Base-by-base conservation (phyloP, 257 asterid genomes). In the Solanum pimpinellifolium region DNA sequence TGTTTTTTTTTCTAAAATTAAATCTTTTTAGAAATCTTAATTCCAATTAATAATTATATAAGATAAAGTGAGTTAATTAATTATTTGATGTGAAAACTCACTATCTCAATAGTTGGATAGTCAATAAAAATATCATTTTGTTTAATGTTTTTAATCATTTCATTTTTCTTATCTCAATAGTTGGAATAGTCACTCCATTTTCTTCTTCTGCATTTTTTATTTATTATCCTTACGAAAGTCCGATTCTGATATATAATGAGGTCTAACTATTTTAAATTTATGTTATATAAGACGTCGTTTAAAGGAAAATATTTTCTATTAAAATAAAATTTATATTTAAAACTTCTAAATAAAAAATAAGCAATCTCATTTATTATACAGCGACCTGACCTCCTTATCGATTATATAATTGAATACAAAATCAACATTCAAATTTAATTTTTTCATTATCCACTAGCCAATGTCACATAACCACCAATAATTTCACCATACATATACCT, bases 191-290 rank as follows among this genome's bases (percentile, higher is more conserved):
- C 29, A 23, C 69, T 60, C 29, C 9, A 59, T 59, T 59, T 21
- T 59, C 66, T 59, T 59, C 66, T 20, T 20, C 11, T 7, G 11
- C 25, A 9, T 21, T 9, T 59, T 59, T 2, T 49, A 6, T 49
- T 49, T 52, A 0, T 52, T 15, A 5, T 20, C 0, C 21, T 6
- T 16, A 0, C 6, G 10, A 52, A 52, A 2, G 4, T 52, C 2
- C 11, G n/a, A 0, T 52, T 16, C 2, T 18, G 6, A 0, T 52
- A 16, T 52, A 52, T 16, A 52, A 0, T 0, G 9, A 23, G 1
- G 10, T 18, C 1, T 16, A 2, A 52, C 11, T 52, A 52, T 2
- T 52, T 52, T 18, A 0, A 4, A 9, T 52, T 52, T 10, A 2
- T 3, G n/a, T 4, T 18, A 0, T 4, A 52, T 52, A 52, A 18